These are phyloP conservation scores for Podaxis carcinomalis DNA, from an alignment of 768 basidiomycete species.

Conservation along the genomic window DNA sequence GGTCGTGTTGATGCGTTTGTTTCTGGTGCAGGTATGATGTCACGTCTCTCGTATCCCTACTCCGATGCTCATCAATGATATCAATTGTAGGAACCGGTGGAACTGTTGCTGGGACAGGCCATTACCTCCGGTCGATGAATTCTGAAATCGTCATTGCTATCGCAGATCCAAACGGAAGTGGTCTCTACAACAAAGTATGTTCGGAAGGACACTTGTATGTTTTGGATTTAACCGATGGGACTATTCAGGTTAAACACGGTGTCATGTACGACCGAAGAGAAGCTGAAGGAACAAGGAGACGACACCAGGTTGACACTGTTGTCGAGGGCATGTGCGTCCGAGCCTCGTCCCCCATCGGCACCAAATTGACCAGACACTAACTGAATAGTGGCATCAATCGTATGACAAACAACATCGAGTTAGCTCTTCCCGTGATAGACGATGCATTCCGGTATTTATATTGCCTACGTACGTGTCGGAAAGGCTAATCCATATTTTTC, in stretches of 20 bases:
- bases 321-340: constrained; percentile 80
- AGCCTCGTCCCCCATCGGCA: not conserved
- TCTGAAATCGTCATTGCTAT: constrained; percentile 66
- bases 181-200: constrained; percentile 85
- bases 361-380: not conserved
- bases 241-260: constrained; percentile 70
- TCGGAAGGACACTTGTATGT: not conserved
- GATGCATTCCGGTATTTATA: constrained; percentile 75
- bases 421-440: constrained; percentile 81
- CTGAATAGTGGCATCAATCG: constrained; percentile 82
- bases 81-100: constrained; percentile 79
- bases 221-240: not conserved
- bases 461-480: not conserved
- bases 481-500: not conserved
- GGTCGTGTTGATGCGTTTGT: constrained; percentile 83
- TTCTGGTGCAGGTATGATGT: constrained; percentile 70
- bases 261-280: constrained; percentile 96
- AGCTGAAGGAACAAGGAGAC: constrained; percentile 86
- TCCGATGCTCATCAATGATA: not conserved
- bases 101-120: constrained; percentile 83
- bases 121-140: constrained; percentile 73
- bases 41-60: not conserved
- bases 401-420: constrained; percentile 83
- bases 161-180: constrained; percentile 91
- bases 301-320: constrained; percentile 94